These are phyloP conservation scores for Trichoderma reesei DNA, from an alignment of 495 filamentous ascomycete species.

Conservation along the genomic window DNA sequence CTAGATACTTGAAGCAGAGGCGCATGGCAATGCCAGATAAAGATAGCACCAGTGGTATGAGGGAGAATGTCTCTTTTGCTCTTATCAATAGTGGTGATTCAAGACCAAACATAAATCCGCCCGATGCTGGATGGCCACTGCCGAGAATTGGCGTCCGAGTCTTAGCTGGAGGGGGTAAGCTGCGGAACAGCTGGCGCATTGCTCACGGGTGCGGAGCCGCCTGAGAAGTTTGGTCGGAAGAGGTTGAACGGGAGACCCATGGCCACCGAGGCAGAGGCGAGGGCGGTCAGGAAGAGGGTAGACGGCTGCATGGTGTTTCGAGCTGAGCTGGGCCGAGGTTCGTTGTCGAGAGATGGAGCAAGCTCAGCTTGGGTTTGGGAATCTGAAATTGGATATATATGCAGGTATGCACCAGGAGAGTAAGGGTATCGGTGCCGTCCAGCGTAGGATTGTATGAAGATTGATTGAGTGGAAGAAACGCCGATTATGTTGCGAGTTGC, in stretches of 20 bases:
- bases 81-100: too few species aligned
- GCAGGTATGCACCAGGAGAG: too few species aligned
- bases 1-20: too few species aligned
- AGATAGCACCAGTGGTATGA: too few species aligned
- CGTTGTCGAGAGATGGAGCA: not conserved
- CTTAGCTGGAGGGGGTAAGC: not conserved
- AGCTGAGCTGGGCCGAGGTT: not conserved
- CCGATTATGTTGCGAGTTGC: not conserved
- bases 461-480: not conserved
- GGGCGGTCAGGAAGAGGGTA: not conserved
- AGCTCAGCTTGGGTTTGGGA: too few species aligned
- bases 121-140: too few species aligned
- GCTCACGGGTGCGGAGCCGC: not conserved
- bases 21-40: too few species aligned
- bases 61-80: too few species aligned
- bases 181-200: not conserved
- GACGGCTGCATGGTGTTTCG: not conserved
- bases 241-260: conserved; percentile 1
- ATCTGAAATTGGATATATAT: too few species aligned
- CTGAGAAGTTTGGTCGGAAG: not conserved
- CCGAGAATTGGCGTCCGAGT: not conserved
- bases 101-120: too few species aligned
- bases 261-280: not conserved
- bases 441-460: not conserved
- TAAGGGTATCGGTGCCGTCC: not conserved